These are phyloP conservation scores for Castanopsis chinensis DNA, from an alignment of 306 rosid genomes.

Conservation along the genomic window DNA sequence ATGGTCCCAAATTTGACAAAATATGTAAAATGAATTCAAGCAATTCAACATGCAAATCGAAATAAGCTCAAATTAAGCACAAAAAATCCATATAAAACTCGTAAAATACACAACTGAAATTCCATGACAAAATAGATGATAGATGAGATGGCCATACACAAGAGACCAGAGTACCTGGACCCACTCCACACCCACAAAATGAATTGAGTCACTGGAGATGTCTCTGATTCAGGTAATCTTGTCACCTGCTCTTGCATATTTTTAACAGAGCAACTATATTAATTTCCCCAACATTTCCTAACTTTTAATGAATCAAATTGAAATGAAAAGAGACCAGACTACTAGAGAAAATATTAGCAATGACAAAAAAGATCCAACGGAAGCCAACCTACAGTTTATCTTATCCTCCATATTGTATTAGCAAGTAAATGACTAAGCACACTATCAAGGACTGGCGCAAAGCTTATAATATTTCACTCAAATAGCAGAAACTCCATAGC, in stretches of 20 bases:
- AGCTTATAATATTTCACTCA: neutral
- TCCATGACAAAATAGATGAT: slow-evolving; percentile 31
- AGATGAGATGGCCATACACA: slow-evolving; percentile 69
- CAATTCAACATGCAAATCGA: too few relatives aligned
- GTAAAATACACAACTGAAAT: too few relatives aligned
- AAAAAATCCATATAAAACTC: too few relatives aligned
- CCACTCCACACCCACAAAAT: slow-evolving; percentile 54
- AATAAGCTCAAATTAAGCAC: too few relatives aligned
- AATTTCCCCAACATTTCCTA: slow-evolving; percentile 6
- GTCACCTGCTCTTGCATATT: slow-evolving; percentile 57
- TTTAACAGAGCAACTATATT: slow-evolving; percentile 1
- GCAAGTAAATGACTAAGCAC: neutral
- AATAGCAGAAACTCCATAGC: neutral
- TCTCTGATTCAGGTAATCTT: slow-evolving; percentile 55
- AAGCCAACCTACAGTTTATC: neutral
- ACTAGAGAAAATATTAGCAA: neutral
- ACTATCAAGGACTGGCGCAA: neutral
- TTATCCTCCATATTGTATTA: neutral
- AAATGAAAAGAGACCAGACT: neutral
- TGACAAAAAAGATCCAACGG: neutral
- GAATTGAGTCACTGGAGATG: slow-evolving; percentile 45
- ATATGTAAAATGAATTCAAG: too few relatives aligned
- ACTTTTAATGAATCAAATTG: neutral
- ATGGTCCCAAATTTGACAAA: slow-evolving; percentile 26
- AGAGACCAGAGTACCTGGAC: too few relatives aligned